A percentile compares a stretch with the other conserved stretches of the same genome.
These are phyloP conservation scores for Capsicum rhomboideum DNA, from an alignment of 257 asterid genomes.

Conservation along the genomic window DNA sequence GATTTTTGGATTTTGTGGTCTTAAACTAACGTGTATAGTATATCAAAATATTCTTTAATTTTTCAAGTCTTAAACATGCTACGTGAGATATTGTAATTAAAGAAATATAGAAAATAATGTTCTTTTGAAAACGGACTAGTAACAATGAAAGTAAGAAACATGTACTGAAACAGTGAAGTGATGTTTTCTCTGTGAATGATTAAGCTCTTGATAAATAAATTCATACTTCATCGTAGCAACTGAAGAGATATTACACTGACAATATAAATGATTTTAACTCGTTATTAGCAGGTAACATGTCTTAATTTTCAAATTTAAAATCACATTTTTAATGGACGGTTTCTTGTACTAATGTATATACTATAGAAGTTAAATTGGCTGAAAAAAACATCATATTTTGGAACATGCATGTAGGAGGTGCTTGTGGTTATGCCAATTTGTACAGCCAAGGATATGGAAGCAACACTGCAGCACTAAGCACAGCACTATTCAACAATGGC, in stretches of 20 bases:
- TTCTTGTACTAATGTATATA: not conserved
- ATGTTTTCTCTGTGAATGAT: not conserved
- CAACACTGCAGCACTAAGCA: conserved; percentile 55
- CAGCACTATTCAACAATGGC: conserved; percentile 17
- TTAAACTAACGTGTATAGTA: not conserved
- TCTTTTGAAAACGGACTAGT: not conserved
- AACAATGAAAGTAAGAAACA: not conserved
- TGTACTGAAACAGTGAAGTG: not conserved
- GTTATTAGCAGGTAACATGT: not conserved
- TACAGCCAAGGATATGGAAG: conserved; percentile 54
- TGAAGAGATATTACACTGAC: not conserved
- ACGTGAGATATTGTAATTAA: not conserved
- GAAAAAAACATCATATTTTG: not conserved
- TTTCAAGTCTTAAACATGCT: not conserved
- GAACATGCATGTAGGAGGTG: not conserved
- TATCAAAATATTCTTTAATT: not conserved
- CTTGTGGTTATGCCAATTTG: conserved; percentile 30
- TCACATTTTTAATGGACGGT: not conserved
- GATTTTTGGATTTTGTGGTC: not conserved
- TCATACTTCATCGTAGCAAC: not conserved
- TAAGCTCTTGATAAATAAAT: not conserved
- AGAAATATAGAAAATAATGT: not conserved
- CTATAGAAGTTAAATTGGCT: not conserved
- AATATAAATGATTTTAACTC: not conserved
- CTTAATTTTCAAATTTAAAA: not conserved